These are phyloP conservation scores for Chytriomyces confervae DNA, from an alignment of 192 early-diverging fungal genomes.

Conservation along the genomic window DNA sequence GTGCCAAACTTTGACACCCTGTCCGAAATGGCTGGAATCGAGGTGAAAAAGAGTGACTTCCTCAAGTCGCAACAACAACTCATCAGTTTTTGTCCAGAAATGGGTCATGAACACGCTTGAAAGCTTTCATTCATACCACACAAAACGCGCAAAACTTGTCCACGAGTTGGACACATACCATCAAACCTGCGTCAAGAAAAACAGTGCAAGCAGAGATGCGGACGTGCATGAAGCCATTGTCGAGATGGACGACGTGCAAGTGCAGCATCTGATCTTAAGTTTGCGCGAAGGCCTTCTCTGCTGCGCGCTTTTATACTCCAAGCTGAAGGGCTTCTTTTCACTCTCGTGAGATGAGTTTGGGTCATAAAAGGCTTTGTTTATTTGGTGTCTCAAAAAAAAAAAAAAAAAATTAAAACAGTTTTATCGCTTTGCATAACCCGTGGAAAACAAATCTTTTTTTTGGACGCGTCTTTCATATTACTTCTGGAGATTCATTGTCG, in stretches of 20 bases:
- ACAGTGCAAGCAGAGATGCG: too few species aligned
- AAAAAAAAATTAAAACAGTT: too few species aligned
- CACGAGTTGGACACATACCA: background rate
- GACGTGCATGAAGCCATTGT: background rate
- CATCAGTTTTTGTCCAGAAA: background rate
- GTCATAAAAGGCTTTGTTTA: too few species aligned
- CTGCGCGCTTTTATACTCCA: too few species aligned
- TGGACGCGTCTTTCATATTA: too few species aligned
- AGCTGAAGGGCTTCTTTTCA: too few species aligned
- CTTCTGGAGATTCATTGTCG: too few species aligned
- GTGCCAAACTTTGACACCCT: background rate
- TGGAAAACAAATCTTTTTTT: too few species aligned
- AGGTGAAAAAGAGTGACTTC: background rate
- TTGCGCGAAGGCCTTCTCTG: background rate
- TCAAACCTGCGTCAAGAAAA: too few species aligned
- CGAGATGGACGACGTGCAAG: constrained; percentile 7
- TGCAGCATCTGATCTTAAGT: background rate
- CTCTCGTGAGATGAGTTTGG: too few species aligned
- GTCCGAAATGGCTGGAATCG: background rate
- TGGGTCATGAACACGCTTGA: constrained; percentile 5
- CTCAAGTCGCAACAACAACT: background rate
- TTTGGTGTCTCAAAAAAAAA: too few species aligned
- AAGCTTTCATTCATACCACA: constrained; percentile 10
- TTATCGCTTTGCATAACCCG: too few species aligned
- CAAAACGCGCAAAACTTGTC: background rate